Evolutionary conservation across 139 green algal species (phyloP).

Genomic region (Chlamydomonas eustigma): DNA sequence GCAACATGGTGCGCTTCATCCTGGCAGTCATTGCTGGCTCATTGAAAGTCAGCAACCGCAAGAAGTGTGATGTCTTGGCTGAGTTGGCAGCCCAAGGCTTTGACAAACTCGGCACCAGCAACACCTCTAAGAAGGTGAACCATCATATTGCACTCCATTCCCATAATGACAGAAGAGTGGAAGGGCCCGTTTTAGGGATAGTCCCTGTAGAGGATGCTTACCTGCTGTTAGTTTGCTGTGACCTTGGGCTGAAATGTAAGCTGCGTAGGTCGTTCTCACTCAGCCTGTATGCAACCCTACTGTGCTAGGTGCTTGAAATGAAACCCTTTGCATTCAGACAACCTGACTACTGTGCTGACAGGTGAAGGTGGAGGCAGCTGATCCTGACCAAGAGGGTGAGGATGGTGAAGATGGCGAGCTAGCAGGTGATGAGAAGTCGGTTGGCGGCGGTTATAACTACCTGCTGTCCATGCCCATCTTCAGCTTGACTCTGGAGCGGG

Average conservation of each 20-base stretch:
- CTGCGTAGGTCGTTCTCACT: too few relatives aligned
- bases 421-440: slow-evolving; percentile 7
- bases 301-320: too few relatives aligned
- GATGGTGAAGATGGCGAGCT: slow-evolving; percentile 39
- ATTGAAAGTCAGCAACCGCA: slow-evolving; percentile 82
- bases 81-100: slow-evolving; percentile 78
- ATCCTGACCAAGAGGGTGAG: slow-evolving; percentile 4
- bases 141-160: too few relatives aligned
- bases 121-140: slow-evolving; percentile 22
- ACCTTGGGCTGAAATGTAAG: too few relatives aligned
- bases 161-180: too few relatives aligned
- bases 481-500: slow-evolving; percentile 93
- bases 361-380: not conserved
- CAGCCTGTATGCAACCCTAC: too few relatives aligned
- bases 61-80: slow-evolving; percentile 75
- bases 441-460: slow-evolving; percentile 83
- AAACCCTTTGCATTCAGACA: too few relatives aligned
- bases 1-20: slow-evolving; percentile 93
- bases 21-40: slow-evolving; percentile 80
- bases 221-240: too few relatives aligned
- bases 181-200: too few relatives aligned
- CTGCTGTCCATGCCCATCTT: slow-evolving; percentile 93
- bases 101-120: slow-evolving; percentile 61
- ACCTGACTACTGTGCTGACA: too few relatives aligned
- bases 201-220: too few relatives aligned